These are phyloP conservation scores for Aspergillus pseudonomiae DNA, from an alignment of 2,329 filamentous ascomycete genomes.

Conservation along the genomic window DNA sequence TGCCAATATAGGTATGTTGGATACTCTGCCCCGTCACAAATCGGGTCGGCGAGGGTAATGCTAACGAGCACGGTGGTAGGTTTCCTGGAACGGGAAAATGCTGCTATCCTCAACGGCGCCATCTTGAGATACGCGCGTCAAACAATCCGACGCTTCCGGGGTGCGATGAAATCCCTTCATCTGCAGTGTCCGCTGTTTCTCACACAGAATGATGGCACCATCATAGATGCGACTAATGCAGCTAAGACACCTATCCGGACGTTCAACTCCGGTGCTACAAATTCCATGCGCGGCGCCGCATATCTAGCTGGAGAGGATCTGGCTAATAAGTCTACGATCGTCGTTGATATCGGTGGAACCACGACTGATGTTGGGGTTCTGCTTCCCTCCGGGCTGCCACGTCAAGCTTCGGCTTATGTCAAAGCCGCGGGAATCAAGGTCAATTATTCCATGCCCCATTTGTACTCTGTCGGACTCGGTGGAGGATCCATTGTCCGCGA, in stretches of 20 bases:
- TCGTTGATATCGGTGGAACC: slow-evolving; percentile 69
- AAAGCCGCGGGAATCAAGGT: neutral
- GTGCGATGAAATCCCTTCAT: slow-evolving; percentile 48
- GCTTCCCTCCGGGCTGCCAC: slow-evolving; percentile 64
- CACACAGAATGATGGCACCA: slow-evolving; percentile 57
- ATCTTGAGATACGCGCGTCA: slow-evolving; percentile 39
- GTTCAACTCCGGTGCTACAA: slow-evolving; percentile 56
- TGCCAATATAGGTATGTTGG: neutral
- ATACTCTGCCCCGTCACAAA: slow-evolving; percentile 28
- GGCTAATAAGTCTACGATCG: slow-evolving; percentile 40
- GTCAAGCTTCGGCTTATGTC: neutral
- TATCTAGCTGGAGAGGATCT: neutral
- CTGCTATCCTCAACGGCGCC: slow-evolving; percentile 54
- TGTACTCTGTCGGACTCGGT: neutral
- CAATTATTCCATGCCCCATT: neutral
- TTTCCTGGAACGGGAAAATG: slow-evolving; percentile 55
- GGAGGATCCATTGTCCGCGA: neutral
- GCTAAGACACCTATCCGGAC: slow-evolving; percentile 54
- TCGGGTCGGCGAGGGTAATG: slow-evolving; percentile 37
- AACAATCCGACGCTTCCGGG: slow-evolving; percentile 36
- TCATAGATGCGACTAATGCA: slow-evolving; percentile 51
- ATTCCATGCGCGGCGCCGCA: slow-evolving; percentile 53
- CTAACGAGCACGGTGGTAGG: slow-evolving; percentile 27
- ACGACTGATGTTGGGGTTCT: slow-evolving; percentile 67
- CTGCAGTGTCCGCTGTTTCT: slow-evolving; percentile 50